phyloP scores from a whole-genome alignment of 805 yeast genomes.

The Starmera amethionina region DNA sequence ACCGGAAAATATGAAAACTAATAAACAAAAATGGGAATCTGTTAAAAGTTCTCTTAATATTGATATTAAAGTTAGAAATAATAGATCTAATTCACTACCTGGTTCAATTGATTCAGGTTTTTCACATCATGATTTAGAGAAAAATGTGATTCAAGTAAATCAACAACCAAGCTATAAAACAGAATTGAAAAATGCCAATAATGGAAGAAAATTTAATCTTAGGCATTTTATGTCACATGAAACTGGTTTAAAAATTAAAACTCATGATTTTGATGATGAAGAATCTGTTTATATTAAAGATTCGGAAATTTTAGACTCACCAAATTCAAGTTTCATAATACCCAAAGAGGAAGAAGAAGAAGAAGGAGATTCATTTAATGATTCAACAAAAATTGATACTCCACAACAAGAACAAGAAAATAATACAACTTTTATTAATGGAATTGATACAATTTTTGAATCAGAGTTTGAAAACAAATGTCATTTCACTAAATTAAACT shows the following conservation, averaged over 20 bases:
- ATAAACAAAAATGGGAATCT: too few species aligned
- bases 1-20: too few species aligned
- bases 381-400: neutral
- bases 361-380: slow-evolving; percentile 1
- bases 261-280: neutral
- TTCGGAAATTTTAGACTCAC: slow-evolving; percentile 8
- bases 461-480: neutral
- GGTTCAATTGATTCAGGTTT: neutral
- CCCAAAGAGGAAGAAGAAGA: neutral
- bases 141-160: neutral
- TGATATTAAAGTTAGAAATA: neutral
- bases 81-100: slow-evolving; percentile 5
- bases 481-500: slow-evolving; percentile 7
- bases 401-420: neutral
- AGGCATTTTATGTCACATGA: slow-evolving; percentile 19
- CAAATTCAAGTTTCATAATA: neutral
- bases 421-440: neutral
- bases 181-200: neutral
- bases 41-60: too few species aligned
- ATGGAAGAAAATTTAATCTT: slow-evolving; percentile 6
- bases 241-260: slow-evolving; percentile 12
- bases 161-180: neutral
- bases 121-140: neutral
- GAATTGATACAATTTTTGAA: neutral
- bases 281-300: slow-evolving; percentile 7